Conservation (phyloP, 306 rosid species). For the Cajanus cajan region DNA sequence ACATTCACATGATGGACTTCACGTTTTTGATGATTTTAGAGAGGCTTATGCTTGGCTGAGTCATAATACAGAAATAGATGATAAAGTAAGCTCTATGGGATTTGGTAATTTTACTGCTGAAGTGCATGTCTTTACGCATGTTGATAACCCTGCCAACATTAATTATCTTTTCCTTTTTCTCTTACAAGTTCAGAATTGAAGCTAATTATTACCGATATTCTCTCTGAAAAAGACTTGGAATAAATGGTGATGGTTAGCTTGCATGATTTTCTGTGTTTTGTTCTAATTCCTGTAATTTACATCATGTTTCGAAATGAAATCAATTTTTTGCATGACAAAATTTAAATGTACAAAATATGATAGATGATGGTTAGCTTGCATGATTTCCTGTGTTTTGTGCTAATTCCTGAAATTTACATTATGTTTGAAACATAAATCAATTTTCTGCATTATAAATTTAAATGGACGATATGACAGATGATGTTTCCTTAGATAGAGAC, state of each 20-base stretch:
- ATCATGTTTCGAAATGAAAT: no score
- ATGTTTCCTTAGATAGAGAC: background rate
- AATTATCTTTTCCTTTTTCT: background rate
- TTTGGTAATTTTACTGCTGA: conserved; percentile 24
- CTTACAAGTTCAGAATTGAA: background rate
- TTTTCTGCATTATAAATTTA: background rate
- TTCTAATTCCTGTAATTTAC: no score
- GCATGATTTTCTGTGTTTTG: no score
- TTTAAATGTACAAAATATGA: no score
- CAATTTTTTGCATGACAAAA: no score
- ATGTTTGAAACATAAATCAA: background rate
- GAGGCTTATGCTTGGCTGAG: conserved; percentile 99
- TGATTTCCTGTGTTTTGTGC: background rate
- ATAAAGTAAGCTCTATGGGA: conserved; percentile 65
- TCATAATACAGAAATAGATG: conserved; percentile 98
- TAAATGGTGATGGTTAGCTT: background rate
- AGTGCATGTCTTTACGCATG: background rate
- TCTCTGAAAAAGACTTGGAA: conserved; percentile 1
- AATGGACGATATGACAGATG: background rate
- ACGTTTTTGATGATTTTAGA: conserved; percentile 98
- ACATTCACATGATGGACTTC: conserved; percentile 79
- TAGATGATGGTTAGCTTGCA: background rate
- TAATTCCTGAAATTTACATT: background rate
- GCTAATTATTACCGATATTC: conserved; percentile 6
- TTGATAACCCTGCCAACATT: background rate